phyloP scores from a whole-genome alignment of 345 rosid species.

The Eucalyptus erythrocorys region DNA sequence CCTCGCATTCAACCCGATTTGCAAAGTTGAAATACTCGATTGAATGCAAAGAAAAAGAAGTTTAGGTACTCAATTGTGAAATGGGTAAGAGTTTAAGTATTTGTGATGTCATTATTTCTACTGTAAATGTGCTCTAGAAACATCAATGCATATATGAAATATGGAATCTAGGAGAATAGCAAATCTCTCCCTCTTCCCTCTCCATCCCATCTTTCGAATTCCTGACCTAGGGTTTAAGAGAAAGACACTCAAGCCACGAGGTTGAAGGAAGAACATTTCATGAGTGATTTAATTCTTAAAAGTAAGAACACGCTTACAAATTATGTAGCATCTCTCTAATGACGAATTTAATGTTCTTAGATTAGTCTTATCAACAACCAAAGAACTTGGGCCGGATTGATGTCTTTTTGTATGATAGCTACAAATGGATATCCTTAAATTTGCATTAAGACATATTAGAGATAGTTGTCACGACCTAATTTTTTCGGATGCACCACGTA shows the following conservation, averaged over 20 bases:
- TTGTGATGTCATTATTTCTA: background rate
- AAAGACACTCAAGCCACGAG: background rate
- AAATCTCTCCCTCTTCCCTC: background rate
- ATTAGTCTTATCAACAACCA: background rate
- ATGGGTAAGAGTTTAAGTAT: background rate
- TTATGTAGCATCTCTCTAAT: background rate
- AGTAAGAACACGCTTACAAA: background rate
- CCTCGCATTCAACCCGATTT: background rate
- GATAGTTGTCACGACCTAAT: no score
- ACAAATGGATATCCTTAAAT: background rate
- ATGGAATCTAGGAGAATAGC: background rate
- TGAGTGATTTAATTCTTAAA: background rate
- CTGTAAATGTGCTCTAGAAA: background rate
- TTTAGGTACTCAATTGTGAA: background rate
- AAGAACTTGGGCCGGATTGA: background rate
- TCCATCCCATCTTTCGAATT: background rate
- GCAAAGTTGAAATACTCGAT: background rate
- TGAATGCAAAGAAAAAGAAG: background rate
- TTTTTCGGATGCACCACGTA: no score
- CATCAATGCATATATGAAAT: background rate
- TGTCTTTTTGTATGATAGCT: background rate
- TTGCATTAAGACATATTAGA: background rate
- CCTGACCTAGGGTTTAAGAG: background rate
- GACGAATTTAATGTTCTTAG: background rate
- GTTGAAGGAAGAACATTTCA: background rate